Percentiles rank a stretch among this genome's conserved stretches.
These are phyloP conservation scores for Dothiorella sarmentorum DNA, from an alignment of 2,329 filamentous ascomycete species.

Conservation along the genomic window DNA sequence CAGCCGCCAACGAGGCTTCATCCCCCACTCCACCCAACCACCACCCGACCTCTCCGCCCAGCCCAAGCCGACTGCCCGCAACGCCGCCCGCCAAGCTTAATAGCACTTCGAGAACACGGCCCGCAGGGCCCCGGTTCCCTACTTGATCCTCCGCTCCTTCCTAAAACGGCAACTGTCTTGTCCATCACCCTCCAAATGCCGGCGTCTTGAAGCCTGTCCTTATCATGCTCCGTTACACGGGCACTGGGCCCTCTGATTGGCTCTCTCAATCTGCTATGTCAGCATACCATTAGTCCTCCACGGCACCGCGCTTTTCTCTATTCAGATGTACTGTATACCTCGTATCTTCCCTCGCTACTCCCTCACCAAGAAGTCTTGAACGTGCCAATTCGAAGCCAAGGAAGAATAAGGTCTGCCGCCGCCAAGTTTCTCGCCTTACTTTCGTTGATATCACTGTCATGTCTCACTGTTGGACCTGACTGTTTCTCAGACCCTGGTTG, in stretches of 20 bases:
- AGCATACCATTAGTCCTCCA: background rate
- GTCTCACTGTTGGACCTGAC: background rate
- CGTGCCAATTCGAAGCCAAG: background rate
- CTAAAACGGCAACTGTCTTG: background rate
- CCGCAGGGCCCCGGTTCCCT: background rate
- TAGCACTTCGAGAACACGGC: background rate
- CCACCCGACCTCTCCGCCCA: background rate
- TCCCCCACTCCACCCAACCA: background rate
- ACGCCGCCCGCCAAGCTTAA: slow-evolving; percentile 1
- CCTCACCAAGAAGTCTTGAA: slow-evolving; percentile 1
- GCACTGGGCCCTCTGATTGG: background rate
- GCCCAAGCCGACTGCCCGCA: background rate
- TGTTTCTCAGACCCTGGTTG: background rate
- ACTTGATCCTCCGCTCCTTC: background rate
- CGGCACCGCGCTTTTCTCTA: background rate
- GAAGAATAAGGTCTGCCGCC: background rate
- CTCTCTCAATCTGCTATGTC: background rate
- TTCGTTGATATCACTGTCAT: too few relatives aligned
- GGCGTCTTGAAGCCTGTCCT: background rate
- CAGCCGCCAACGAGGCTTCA: background rate
- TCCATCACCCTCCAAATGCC: background rate
- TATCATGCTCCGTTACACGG: background rate
- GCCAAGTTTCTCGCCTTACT: background rate
- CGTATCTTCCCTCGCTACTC: background rate
- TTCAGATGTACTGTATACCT: background rate